Evolutionary conservation across 176 grass and related monocot species (phyloP).

Genomic region (Avena sativa): DNA sequence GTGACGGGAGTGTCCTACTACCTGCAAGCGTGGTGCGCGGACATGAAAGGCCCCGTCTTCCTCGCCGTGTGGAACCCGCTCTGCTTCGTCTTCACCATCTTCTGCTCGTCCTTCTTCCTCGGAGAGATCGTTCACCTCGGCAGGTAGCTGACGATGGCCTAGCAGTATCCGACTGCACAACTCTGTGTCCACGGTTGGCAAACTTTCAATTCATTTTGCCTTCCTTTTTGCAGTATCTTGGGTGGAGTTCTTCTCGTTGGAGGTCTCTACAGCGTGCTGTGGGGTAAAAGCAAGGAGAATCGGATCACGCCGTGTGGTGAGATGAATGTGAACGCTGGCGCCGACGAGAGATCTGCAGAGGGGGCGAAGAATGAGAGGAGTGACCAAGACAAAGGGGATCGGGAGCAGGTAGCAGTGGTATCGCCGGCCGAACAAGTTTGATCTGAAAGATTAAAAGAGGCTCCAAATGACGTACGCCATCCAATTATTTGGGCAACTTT

Average conservation of each 20-base stretch:
- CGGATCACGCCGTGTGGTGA: not conserved
- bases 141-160: slow-evolving; percentile 25
- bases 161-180: not conserved
- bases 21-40: slow-evolving; percentile 63
- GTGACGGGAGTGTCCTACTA: slow-evolving; percentile 58
- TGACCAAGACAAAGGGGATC: not conserved
- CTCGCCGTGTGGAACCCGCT: slow-evolving; percentile 50
- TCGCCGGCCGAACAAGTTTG: not conserved
- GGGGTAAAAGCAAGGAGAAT: slow-evolving; percentile 61
- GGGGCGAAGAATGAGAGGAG: not conserved
- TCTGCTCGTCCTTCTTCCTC: slow-evolving; percentile 53
- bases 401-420: not conserved
- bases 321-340: not conserved
- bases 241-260: slow-evolving; percentile 62
- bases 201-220: not conserved
- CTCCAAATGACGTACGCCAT: not conserved
- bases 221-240: slow-evolving; percentile 47
- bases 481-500: not conserved
- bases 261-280: slow-evolving; percentile 69
- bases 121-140: slow-evolving; percentile 54
- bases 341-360: not conserved
- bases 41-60: slow-evolving; percentile 59
- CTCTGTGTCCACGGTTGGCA: no score
- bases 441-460: not conserved
- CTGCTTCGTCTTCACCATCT: slow-evolving; percentile 51